phyloP scores from a whole-genome alignment of 345 rosid genomes.

The Salix brachista region DNA sequence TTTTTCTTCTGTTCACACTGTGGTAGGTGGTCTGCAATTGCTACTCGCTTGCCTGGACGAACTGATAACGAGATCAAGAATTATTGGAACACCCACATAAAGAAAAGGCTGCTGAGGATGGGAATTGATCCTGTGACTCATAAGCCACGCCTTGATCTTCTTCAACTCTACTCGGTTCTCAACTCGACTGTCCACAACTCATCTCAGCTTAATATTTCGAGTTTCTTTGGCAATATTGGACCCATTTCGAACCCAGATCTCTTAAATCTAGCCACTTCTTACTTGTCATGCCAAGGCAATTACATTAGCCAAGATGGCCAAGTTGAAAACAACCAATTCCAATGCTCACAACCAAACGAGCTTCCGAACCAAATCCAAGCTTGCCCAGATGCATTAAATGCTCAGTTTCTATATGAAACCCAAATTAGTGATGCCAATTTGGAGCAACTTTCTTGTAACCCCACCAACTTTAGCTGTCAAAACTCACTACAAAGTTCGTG shows the following conservation, averaged over 20 bases:
- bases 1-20: not conserved
- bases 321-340: conserved; percentile 18
- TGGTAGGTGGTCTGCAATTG: conserved; percentile 85
- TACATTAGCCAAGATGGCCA: conserved; percentile 12
- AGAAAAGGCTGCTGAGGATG: conserved; percentile 61
- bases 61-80: conserved; percentile 90
- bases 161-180: conserved; percentile 24
- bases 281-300: conserved; percentile 21
- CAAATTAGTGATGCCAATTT: conserved; percentile 14
- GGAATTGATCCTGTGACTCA: conserved; percentile 91
- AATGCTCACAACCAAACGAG: conserved; percentile 5
- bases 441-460: conserved; percentile 17
- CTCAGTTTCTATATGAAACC: conserved; percentile 13
- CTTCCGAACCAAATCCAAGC: conserved; percentile 22
- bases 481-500: not conserved
- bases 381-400: not conserved
- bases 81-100: conserved; percentile 87
- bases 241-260: conserved; percentile 23
- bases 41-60: conserved; percentile 74
- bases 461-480: conserved; percentile 9
- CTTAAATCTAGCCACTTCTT: conserved; percentile 20
- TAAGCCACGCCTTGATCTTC: conserved; percentile 54
- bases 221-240: conserved; percentile 27
- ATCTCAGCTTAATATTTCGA: conserved; percentile 31
- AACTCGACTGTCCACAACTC: conserved; percentile 19